A percentile compares a stretch with the other conserved stretches of the same genome.
These are phyloP conservation scores for Amoebophrya sp. DNA, from an alignment of 169 alveolate genomes.

Conservation along the genomic window DNA sequence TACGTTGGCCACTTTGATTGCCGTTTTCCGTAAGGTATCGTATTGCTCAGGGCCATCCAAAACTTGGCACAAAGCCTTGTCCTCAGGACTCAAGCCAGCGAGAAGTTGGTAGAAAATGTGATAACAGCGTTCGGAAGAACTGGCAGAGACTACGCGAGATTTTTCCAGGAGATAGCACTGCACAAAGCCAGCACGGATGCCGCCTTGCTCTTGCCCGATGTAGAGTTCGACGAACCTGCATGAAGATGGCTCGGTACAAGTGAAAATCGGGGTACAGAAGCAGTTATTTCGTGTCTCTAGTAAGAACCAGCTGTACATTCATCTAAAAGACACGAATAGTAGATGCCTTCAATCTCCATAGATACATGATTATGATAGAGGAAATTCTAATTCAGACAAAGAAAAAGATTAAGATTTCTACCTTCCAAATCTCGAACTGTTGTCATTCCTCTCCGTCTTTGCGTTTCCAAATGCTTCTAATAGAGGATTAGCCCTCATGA, in stretches of 20 bases:
- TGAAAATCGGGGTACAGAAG: too few species aligned
- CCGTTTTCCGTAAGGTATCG: slow-evolving; percentile 41
- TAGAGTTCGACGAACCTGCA: slow-evolving; percentile 87
- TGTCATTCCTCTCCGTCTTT: slow-evolving; percentile 94
- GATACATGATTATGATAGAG: too few species aligned
- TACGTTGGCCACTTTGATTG: neutral
- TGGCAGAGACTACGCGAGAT: slow-evolving; percentile 86
- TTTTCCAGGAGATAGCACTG: slow-evolving; percentile 89
- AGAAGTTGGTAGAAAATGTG: slow-evolving; percentile 93
- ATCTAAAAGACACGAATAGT: too few species aligned
- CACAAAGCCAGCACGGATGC: slow-evolving; percentile 79
- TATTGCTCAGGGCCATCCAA: slow-evolving; percentile 35
- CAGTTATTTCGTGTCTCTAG: too few species aligned
- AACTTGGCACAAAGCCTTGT: slow-evolving; percentile 29
- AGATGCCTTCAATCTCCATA: too few species aligned
- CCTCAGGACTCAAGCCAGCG: slow-evolving; percentile 72
- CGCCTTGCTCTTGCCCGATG: slow-evolving; percentile 60
- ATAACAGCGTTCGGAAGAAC: slow-evolving; percentile 81
- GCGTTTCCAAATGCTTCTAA: slow-evolving; percentile 93
- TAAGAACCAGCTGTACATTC: too few species aligned
- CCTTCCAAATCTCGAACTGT: slow-evolving; percentile 95
- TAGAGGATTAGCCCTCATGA: slow-evolving; percentile 68
- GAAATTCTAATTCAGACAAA: too few species aligned
- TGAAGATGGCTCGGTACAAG: too few species aligned
- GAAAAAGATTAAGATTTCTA: too few species aligned